phyloP scores from a whole-genome alignment of 1,284 basidiomycete genomes.

The Amylostereum areolatum region DNA sequence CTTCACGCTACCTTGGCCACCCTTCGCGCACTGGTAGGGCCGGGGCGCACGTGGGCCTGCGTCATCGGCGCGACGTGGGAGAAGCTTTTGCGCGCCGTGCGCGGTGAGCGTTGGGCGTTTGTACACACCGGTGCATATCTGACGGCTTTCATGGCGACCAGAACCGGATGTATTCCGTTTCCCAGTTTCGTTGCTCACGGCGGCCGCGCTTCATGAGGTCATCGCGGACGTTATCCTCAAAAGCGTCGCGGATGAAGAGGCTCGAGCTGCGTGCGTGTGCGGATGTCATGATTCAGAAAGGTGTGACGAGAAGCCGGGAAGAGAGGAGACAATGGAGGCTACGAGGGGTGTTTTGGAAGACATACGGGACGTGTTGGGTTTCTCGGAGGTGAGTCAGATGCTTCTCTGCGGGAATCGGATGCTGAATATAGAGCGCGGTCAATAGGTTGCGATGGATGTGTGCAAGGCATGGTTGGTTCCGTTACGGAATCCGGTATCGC shows the following conservation, averaged over 20 bases:
- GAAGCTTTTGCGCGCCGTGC: slow-evolving; percentile 7
- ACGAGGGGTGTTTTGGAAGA: not conserved
- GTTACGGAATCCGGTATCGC: not conserved
- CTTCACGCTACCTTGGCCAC: slow-evolving; percentile 7
- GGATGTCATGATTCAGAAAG: not conserved
- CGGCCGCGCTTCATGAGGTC: slow-evolving; percentile 7
- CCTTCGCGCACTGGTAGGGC: slow-evolving; percentile 4
- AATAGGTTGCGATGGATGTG: not conserved
- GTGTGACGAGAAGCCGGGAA: not conserved
- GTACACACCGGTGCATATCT: too few relatives aligned
- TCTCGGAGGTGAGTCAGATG: slow-evolving; percentile 1
- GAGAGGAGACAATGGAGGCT: not conserved
- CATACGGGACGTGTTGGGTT: slow-evolving; percentile 4
- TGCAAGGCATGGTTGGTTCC: slow-evolving; percentile 5
- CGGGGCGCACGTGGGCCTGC: slow-evolving; percentile 3
- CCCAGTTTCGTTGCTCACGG: slow-evolving; percentile 10
- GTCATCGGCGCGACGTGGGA: slow-evolving; percentile 9
- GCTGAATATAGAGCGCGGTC: not conserved
- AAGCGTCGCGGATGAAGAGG: not conserved
- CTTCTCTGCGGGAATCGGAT: too few relatives aligned
- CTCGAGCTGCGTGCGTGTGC: not conserved
- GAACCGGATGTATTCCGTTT: slow-evolving; percentile 9
- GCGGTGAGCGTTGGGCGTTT: too few relatives aligned
- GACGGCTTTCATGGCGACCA: not conserved
- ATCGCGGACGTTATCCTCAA: slow-evolving; percentile 1